A percentile compares a stretch with the other conserved stretches of the same genome.
These are phyloP conservation scores for Suaeda aralocaspica DNA, from an alignment of 148 eudicot genomes.

Conservation along the genomic window DNA sequence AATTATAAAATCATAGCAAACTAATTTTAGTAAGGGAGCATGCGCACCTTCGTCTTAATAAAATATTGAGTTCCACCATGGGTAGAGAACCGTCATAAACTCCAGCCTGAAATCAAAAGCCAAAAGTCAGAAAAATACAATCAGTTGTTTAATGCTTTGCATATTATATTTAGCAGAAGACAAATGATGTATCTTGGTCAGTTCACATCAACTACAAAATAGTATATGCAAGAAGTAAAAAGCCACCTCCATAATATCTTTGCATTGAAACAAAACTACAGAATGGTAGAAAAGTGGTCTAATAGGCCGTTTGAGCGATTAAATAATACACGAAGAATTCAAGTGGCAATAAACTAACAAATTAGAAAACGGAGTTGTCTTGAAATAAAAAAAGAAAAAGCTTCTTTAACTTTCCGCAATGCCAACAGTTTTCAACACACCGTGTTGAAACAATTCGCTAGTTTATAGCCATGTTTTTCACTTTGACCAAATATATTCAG, in stretches of 20 bases:
- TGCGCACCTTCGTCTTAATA: conserved; percentile 58
- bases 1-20: no score
- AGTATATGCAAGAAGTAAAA: background rate
- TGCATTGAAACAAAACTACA: background rate
- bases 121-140: background rate
- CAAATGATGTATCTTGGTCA: background rate
- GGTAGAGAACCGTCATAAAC: conserved; percentile 66
- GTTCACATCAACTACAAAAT: background rate
- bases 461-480: background rate
- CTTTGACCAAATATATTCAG: background rate
- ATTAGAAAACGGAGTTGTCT: background rate
- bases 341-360: background rate
- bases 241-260: background rate
- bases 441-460: background rate
- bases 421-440: background rate
- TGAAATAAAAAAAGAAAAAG: background rate
- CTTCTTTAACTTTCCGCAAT: background rate
- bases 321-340: background rate
- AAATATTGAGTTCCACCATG: conserved; percentile 73
- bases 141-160: no score
- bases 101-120: conserved; percentile 40
- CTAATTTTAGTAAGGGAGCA: background rate
- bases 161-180: background rate
- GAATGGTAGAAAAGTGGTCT: background rate
- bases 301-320: background rate